A percentile compares a stretch with the other conserved stretches of the same genome.
These are phyloP conservation scores for Amanita rubescens DNA, from an alignment of 768 basidiomycete species.

Conservation along the genomic window DNA sequence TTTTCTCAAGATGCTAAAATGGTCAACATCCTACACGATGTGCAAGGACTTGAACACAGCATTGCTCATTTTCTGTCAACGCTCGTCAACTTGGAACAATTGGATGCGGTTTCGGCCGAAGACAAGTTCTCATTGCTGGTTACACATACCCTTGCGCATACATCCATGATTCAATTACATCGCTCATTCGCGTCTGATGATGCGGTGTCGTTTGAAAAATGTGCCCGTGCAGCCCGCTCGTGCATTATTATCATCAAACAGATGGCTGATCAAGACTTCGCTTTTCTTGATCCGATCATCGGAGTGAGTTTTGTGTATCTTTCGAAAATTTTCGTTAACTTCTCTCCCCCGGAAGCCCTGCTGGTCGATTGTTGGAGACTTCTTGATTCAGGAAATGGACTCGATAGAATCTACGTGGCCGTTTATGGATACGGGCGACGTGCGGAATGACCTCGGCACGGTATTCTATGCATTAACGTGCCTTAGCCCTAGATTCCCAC, in stretches of 20 bases:
- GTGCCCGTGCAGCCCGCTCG: constrained; percentile 53
- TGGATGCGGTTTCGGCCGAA: constrained; percentile 45
- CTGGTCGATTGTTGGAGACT: constrained; percentile 65
- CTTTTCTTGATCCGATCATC: constrained; percentile 71
- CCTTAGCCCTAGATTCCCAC: constrained; percentile 53
- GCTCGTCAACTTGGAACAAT: constrained; percentile 56
- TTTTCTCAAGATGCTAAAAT: constrained; percentile 32
- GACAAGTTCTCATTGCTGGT: constrained; percentile 54
- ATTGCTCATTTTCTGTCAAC: constrained; percentile 59
- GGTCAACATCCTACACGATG: constrained; percentile 48
- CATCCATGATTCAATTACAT: constrained; percentile 59
- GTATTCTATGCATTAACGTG: constrained; percentile 59
- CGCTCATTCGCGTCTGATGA: constrained; percentile 55
- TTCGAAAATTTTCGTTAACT: constrained; percentile 9
- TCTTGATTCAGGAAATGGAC: constrained; percentile 57
- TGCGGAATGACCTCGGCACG: constrained; percentile 53
- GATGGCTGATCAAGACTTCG: constrained; percentile 55
- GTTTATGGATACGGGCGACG: constrained; percentile 45
- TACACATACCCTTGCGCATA: constrained; percentile 59
- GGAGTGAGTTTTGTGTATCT: constrained; percentile 41
- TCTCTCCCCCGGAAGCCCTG: constrained; percentile 57
- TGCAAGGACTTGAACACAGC: constrained; percentile 53
- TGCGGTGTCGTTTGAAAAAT: constrained; percentile 56
- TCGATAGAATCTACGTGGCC: constrained; percentile 60
- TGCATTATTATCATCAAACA: constrained; percentile 55